phyloP scores from a whole-genome alignment of 164 flowering plant genomes.

The Umbellularia californica region DNA sequence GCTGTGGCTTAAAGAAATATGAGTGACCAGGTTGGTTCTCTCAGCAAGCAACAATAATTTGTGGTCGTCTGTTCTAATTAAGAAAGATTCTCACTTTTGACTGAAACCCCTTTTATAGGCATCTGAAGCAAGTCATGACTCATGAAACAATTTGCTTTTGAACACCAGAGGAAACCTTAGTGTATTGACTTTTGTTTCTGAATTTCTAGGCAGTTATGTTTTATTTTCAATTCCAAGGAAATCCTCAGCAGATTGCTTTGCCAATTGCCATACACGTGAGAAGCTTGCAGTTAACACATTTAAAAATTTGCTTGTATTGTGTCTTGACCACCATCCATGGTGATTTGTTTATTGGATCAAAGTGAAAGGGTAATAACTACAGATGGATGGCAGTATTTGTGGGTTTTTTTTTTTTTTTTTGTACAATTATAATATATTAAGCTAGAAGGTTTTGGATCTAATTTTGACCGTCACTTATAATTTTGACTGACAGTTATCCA shows the following conservation, averaged over 20 bases:
- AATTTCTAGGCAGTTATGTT: not conserved
- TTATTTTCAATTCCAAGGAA: not conserved
- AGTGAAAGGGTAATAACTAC: not conserved
- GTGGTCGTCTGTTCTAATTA: too few species aligned
- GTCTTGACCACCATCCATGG: not conserved
- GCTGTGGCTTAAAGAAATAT: not conserved
- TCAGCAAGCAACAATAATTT: too few species aligned
- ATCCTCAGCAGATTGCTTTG: not conserved
- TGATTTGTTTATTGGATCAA: not conserved
- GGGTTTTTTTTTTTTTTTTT: not conserved
- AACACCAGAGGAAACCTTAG: not conserved
- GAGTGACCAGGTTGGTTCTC: not conserved
- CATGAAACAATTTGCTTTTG: not conserved
- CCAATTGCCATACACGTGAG: not conserved
- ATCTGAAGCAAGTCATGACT: not conserved
- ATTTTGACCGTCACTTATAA: too few species aligned
- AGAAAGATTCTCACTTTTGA: not conserved
- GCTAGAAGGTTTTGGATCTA: too few species aligned
- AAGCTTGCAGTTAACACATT: not conserved
- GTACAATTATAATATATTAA: too few species aligned
- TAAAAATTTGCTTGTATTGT: not conserved
- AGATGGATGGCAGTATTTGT: not conserved
- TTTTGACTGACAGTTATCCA: too few species aligned
- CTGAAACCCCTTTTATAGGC: not conserved
- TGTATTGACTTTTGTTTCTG: not conserved